Evolutionary conservation across 2,329 filamentous ascomycete species (phyloP).

Genomic region (Neonectria coccinea): DNA sequence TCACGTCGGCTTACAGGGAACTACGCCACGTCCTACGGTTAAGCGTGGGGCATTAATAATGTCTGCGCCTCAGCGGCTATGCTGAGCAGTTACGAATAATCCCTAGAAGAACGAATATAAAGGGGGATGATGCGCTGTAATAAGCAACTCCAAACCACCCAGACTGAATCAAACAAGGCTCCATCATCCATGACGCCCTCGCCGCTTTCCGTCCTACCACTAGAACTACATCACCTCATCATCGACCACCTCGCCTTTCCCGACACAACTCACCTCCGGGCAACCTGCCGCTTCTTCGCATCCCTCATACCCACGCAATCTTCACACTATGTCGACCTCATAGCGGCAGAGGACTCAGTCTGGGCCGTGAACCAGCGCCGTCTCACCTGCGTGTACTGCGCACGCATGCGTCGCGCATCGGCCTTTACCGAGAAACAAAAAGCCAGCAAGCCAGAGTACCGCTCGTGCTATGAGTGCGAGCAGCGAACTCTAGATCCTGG

Average conservation of each 20-base stretch:
- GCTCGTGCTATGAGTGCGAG: slow-evolving; percentile 21
- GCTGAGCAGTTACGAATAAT: neutral
- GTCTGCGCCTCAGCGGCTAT: neutral
- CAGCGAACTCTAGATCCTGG: neutral
- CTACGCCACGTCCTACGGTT: neutral
- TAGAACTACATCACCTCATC: slow-evolving; percentile 15
- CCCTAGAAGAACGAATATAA: neutral
- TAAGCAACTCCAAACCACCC: neutral
- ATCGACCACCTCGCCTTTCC: slow-evolving; percentile 14
- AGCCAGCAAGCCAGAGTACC: neutral
- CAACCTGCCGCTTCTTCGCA: slow-evolving; percentile 24
- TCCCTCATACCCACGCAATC: slow-evolving; percentile 16
- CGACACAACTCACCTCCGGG: slow-evolving; percentile 19
- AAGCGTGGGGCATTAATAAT: neutral
- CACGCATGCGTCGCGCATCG: slow-evolving; percentile 25
- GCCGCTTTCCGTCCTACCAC: slow-evolving; percentile 12
- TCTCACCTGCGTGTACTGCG: slow-evolving; percentile 25
- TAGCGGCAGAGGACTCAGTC: slow-evolving; percentile 17
- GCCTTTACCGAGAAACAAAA: slow-evolving; percentile 27
- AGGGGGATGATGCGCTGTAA: neutral
- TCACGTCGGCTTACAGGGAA: neutral
- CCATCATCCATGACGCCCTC: slow-evolving; percentile 5
- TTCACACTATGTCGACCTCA: slow-evolving; percentile 11
- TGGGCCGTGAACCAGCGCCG: slow-evolving; percentile 20
- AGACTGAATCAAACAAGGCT: neutral